Evolutionary conservation across 2,329 filamentous ascomycete species (phyloP).

Genomic region (Akanthomyces dipterigenus): DNA sequence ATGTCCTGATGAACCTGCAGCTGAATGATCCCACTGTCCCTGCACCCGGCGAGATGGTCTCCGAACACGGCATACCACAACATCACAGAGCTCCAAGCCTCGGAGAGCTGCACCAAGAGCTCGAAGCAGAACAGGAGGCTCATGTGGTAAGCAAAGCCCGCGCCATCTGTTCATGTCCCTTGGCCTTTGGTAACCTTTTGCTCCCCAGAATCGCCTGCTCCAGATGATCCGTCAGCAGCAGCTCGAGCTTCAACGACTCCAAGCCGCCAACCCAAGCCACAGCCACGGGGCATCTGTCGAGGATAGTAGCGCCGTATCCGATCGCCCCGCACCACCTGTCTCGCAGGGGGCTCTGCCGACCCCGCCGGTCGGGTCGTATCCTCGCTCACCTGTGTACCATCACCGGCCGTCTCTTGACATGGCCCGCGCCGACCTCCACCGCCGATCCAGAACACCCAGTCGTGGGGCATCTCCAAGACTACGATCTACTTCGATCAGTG

Average conservation of each 20-base stretch:
- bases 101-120: conserved; percentile 70
- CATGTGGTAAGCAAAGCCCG: conserved; percentile 53
- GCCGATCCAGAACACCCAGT: conserved; percentile 53
- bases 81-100: conserved; percentile 64
- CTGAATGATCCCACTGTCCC: conserved; percentile 65
- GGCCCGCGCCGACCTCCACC: conserved; percentile 47
- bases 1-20: conserved; percentile 66
- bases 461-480: conserved; percentile 50
- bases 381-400: conserved; percentile 43
- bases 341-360: conserved; percentile 27
- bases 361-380: conserved; percentile 35
- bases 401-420: conserved; percentile 54
- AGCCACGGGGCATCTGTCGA: conserved; percentile 39
- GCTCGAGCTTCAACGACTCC: conserved; percentile 58
- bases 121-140: conserved; percentile 72
- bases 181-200: conserved; percentile 7
- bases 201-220: conserved; percentile 61
- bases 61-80: conserved; percentile 46
- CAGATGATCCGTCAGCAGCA: conserved; percentile 73
- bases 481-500: conserved; percentile 51
- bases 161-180: neutral
- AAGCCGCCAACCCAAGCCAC: conserved; percentile 33
- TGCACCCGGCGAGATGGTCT: conserved; percentile 61
- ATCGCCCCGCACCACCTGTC: conserved; percentile 35
- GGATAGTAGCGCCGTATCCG: conserved; percentile 42